Conservation (phyloP, 345 rosid species). For the Arabis hirsuta region DNA sequence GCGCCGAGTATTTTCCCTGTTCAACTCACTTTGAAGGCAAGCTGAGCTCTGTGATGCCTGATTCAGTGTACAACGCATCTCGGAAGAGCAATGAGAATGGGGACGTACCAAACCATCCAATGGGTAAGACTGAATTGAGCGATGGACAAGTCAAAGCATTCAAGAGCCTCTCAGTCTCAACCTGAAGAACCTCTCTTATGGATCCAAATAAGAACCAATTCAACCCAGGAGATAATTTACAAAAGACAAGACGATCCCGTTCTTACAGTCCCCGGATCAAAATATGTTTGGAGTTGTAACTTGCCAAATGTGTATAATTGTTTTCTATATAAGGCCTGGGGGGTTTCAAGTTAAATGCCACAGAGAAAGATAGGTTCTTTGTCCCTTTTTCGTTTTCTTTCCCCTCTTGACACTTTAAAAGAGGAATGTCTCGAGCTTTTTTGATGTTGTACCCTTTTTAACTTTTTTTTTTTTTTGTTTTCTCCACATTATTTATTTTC, state of each 20-base stretch:
- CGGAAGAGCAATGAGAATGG: slow-evolving; percentile 61
- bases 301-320: slow-evolving; percentile 48
- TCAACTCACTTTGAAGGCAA: slow-evolving; percentile 85
- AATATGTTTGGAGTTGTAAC: slow-evolving; percentile 41
- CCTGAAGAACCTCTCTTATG: slow-evolving; percentile 23
- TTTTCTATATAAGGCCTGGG: slow-evolving; percentile 34
- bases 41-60: slow-evolving; percentile 60
- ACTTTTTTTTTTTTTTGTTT: background rate
- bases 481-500: slow-evolving; percentile 19
- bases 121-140: slow-evolving; percentile 49
- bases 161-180: slow-evolving; percentile 56
- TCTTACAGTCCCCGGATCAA: slow-evolving; percentile 17
- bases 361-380: slow-evolving; percentile 15
- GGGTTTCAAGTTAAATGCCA: slow-evolving; percentile 36
- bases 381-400: slow-evolving; percentile 17
- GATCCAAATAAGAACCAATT: slow-evolving; percentile 30
- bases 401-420: slow-evolving; percentile 5
- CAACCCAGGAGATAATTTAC: slow-evolving; percentile 25
- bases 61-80: slow-evolving; percentile 52
- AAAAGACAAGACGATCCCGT: slow-evolving; percentile 26
- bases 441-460: slow-evolving; percentile 36
- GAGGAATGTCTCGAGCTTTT: slow-evolving; percentile 26
- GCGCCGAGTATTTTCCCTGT: slow-evolving; percentile 70
- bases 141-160: slow-evolving; percentile 81
- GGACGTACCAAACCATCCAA: slow-evolving; percentile 44